A percentile compares a stretch with the other conserved stretches of the same genome.
phyloP scores from a whole-genome alignment of 2,329 filamentous ascomycete species.

The Ilyonectria mors-panacis region DNA sequence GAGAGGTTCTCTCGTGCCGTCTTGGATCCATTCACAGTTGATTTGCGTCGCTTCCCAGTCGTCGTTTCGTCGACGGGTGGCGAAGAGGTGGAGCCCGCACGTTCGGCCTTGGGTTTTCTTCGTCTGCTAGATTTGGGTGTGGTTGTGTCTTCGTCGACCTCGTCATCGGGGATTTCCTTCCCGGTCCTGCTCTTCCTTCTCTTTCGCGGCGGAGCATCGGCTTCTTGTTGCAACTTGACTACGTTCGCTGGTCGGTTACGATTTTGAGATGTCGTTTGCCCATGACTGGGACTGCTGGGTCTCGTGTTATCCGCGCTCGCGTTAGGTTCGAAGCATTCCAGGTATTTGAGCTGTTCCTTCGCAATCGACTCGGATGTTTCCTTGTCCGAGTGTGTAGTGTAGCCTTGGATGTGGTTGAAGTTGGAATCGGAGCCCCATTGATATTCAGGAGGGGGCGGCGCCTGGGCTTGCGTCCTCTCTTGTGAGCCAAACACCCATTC shows the following conservation, averaged over 20 bases:
- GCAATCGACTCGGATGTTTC: slow-evolving; percentile 72
- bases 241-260: slow-evolving; percentile 39
- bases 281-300: slow-evolving; percentile 66
- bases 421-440: slow-evolving; percentile 79
- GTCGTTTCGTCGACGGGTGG: slow-evolving; percentile 54
- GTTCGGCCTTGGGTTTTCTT: slow-evolving; percentile 64
- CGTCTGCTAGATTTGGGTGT: slow-evolving; percentile 56
- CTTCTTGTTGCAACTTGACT: slow-evolving; percentile 54
- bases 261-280: slow-evolving; percentile 33
- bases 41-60: slow-evolving; percentile 67
- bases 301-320: slow-evolving; percentile 73
- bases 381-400: slow-evolving; percentile 68
- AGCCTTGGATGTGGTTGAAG: slow-evolving; percentile 72
- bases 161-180: slow-evolving; percentile 59
- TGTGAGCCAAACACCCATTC: slow-evolving; percentile 59
- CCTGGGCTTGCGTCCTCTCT: slow-evolving; percentile 49
- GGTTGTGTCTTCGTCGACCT: slow-evolving; percentile 57
- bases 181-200: slow-evolving; percentile 68
- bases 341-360: slow-evolving; percentile 67
- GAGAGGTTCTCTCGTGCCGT: slow-evolving; percentile 78
- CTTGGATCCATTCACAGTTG: slow-evolving; percentile 60
- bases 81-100: slow-evolving; percentile 47
- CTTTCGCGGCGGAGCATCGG: slow-evolving; percentile 63
- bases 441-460: slow-evolving; percentile 62
- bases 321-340: slow-evolving; percentile 71